phyloP scores from a whole-genome alignment of 2,329 filamentous ascomycete species.

The Alternaria brassicae region DNA sequence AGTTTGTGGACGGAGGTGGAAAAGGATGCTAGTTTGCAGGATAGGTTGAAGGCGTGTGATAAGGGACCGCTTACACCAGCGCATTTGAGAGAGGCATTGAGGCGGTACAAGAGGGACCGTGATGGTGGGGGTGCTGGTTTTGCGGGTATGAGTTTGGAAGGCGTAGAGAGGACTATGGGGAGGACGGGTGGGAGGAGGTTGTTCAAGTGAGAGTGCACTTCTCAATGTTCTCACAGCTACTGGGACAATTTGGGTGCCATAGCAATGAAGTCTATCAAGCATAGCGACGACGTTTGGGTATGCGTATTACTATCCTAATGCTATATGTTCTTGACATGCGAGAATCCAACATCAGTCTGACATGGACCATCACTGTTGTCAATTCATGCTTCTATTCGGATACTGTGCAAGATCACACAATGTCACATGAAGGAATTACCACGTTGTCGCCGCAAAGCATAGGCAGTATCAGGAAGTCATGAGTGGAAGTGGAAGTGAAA shows the following conservation, averaged over 20 bases:
- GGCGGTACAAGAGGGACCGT: constrained; percentile 68
- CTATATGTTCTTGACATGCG: background rate
- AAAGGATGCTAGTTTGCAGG: constrained; percentile 32
- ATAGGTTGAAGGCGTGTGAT: constrained; percentile 45
- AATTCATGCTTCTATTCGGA: background rate
- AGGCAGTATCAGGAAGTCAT: background rate
- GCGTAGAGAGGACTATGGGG: constrained; percentile 53
- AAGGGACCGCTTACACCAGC: constrained; percentile 72
- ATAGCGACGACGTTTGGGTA: constrained; percentile 24
- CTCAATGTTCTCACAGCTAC: background rate
- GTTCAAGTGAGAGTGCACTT: constrained; percentile 47
- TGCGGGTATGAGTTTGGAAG: constrained; percentile 58
- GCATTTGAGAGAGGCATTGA: constrained; percentile 75
- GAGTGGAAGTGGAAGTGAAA: constrained; percentile 23
- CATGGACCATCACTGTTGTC: background rate
- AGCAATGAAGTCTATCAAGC: background rate
- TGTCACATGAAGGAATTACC: background rate
- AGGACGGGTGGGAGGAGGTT: constrained; percentile 56
- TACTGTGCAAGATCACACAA: background rate
- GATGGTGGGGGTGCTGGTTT: constrained; percentile 67
- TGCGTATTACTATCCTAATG: background rate
- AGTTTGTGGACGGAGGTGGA: constrained; percentile 40
- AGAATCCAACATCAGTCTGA: background rate
- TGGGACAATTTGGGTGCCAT: background rate
- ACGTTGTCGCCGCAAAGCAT: background rate